These are phyloP conservation scores for Acanthochlamys bracteata DNA, from an alignment of 106 monocot species.

Conservation along the genomic window DNA sequence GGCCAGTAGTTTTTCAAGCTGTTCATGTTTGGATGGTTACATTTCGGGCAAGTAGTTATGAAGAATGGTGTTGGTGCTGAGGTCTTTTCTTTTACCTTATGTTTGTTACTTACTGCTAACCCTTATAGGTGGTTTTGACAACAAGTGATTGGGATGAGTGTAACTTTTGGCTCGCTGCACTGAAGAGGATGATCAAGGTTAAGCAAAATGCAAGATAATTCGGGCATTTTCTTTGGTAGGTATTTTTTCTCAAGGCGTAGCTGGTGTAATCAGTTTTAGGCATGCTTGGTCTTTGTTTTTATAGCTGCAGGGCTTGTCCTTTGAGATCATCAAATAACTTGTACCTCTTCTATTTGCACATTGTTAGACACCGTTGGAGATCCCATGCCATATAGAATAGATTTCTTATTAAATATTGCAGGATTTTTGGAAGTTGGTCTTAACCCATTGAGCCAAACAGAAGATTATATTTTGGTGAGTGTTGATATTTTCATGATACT, in stretches of 20 bases:
- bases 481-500: no score
- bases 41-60: no score
- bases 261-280: neutral
- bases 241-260: neutral
- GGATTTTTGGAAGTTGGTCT: no score
- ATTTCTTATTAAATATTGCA: no score
- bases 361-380: no score
- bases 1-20: no score
- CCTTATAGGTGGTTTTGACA: conserved; percentile 59
- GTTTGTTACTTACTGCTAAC: neutral
- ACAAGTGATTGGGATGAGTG: conserved; percentile 99
- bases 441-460: no score
- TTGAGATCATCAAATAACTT: neutral
- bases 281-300: neutral
- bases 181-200: conserved; percentile 95
- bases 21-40: no score
- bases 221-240: neutral
- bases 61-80: no score
- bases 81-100: neutral
- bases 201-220: conserved; percentile 49
- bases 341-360: neutral
- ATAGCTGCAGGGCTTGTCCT: neutral
- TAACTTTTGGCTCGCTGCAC: conserved; percentile 90
- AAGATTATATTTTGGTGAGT: no score
- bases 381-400: no score